phyloP scores from a whole-genome alignment of 2,329 filamentous ascomycete species.

The Tympanopsis confertula region DNA sequence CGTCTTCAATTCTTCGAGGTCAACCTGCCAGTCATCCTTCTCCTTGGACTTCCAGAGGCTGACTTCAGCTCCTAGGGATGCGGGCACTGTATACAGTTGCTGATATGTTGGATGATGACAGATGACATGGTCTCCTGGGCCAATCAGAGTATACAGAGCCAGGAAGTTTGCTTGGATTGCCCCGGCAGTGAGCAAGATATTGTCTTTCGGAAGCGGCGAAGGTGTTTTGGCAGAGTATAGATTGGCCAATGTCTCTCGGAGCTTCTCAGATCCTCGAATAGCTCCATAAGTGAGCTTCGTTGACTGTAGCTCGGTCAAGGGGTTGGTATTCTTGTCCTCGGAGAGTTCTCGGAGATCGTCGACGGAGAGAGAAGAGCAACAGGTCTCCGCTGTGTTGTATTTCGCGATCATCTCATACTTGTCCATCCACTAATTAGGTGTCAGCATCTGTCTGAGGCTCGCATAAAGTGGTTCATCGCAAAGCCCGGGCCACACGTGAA shows the following conservation, averaged over 20 bases:
- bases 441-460: slow-evolving; percentile 2
- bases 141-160: slow-evolving; percentile 61
- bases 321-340: slow-evolving; percentile 31
- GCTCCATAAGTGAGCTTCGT: slow-evolving; percentile 60
- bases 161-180: slow-evolving; percentile 79
- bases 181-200: slow-evolving; percentile 67
- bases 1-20: slow-evolving; percentile 51
- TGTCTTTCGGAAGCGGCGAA: slow-evolving; percentile 37
- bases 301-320: slow-evolving; percentile 36
- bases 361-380: slow-evolving; percentile 63
- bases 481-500: too few relatives aligned
- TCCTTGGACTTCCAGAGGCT: slow-evolving; percentile 62
- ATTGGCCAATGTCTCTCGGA: slow-evolving; percentile 53
- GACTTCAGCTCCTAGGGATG: slow-evolving; percentile 65
- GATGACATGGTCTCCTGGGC: slow-evolving; percentile 69
- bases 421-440: slow-evolving; percentile 44
- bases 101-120: slow-evolving; percentile 83
- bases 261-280: slow-evolving; percentile 53
- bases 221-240: slow-evolving; percentile 47
- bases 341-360: slow-evolving; percentile 51
- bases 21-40: slow-evolving; percentile 53
- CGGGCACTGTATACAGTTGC: slow-evolving; percentile 67
- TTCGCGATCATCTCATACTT: slow-evolving; percentile 41
- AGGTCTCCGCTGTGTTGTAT: slow-evolving; percentile 70
- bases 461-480: slow-evolving; percentile 2